Evolutionary conservation across 2,329 filamentous ascomycete species (phyloP), one percentile per base, ranked within the genome.

Genomic region (Waltergamsia citrina): DNA sequence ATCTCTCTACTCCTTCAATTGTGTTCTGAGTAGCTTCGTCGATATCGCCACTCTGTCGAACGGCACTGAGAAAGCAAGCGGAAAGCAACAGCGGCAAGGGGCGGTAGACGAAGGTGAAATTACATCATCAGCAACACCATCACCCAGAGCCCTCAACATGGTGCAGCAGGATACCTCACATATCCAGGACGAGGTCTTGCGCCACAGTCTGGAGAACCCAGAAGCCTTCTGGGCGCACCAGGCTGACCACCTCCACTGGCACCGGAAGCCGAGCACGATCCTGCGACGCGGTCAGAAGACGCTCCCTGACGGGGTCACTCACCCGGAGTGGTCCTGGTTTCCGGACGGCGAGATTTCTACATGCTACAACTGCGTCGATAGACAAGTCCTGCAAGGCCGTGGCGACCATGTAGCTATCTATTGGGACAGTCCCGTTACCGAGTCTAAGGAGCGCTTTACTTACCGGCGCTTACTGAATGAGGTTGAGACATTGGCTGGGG

Each of bases 271-370:
- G 7, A 70, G 70, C 10, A 63, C 68, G 1, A 71, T 74, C 0
- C 68, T 93, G 16, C 60, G 62, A 4, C 64, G 61, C 25, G 70
- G 66, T 15, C 74, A 68, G 31, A 88, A 84, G 57, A 74, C 64
- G 7, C 63, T 92, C 4, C 57, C 65, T 34, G 71, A 61, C 42
- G 78, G 78, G 36, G 59, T 66, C n/a, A 63, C 65, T 12, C 79
- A 94, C 51, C 69, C 76, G 27, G 78, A 82, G 50, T 95, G 88
- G 87, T 74, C 77, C 41, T 96, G 90, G 90, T 95, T 94, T 46
- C 75, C 84, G 0, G 85, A 78, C 41, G 90, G 88, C 41, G 78
- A 92, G 61, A 84, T 96, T 45, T 92, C 83, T 25, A 94, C 86
- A 0, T 86, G 83, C 45, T 94, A 86, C 65, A 96, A 95, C 54